A percentile compares a stretch with the other conserved stretches of the same genome.
Evolutionary conservation across 371 early-diverging fungal species (phyloP).

Genomic region (Haplosporangium sp.): DNA sequence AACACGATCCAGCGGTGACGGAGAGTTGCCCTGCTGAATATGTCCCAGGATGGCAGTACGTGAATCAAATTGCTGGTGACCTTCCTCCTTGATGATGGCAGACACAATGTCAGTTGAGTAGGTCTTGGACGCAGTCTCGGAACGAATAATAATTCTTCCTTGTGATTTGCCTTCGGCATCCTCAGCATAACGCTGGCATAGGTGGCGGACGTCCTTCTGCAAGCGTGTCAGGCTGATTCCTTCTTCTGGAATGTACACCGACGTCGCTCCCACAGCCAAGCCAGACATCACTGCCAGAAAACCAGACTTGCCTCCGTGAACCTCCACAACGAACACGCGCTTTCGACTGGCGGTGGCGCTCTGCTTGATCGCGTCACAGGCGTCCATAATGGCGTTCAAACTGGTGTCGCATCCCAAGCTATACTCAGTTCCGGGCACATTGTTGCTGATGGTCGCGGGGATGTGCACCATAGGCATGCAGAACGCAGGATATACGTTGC

Average conservation of each 20-base stretch:
- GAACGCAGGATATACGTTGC: slow-evolving; percentile 85
- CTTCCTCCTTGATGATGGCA: slow-evolving; percentile 93
- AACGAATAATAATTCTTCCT: slow-evolving; percentile 43
- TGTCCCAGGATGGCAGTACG: slow-evolving; percentile 96
- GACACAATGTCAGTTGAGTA: slow-evolving; percentile 94
- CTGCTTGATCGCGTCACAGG: slow-evolving; percentile 95
- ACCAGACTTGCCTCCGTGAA: slow-evolving; percentile 97
- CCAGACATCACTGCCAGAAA: slow-evolving; percentile 95
- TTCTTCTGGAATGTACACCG: slow-evolving; percentile 96
- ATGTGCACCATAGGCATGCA: slow-evolving; percentile 94
- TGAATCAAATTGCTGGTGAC: slow-evolving; percentile 91
- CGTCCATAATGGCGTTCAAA: slow-evolving; percentile 93
- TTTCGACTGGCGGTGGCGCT: slow-evolving; percentile 91
- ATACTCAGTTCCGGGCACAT: slow-evolving; percentile 98
- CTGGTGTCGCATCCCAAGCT: slow-evolving; percentile 98
- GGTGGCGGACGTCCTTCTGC: slow-evolving; percentile 86
- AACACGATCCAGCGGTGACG: slow-evolving; percentile 97
- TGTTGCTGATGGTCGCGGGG: slow-evolving; percentile 98
- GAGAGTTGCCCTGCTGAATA: slow-evolving; percentile 96
- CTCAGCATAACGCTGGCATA: slow-evolving; percentile 77
- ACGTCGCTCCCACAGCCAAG: slow-evolving; percentile 91
- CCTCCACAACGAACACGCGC: slow-evolving; percentile 98
- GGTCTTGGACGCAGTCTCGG: slow-evolving; percentile 84
- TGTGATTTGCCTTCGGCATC: slow-evolving; percentile 71
- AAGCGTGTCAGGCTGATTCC: slow-evolving; percentile 84